phyloP scores from a whole-genome alignment of 78 protist genomes.

The Dictyostelium citrinum region DNA sequence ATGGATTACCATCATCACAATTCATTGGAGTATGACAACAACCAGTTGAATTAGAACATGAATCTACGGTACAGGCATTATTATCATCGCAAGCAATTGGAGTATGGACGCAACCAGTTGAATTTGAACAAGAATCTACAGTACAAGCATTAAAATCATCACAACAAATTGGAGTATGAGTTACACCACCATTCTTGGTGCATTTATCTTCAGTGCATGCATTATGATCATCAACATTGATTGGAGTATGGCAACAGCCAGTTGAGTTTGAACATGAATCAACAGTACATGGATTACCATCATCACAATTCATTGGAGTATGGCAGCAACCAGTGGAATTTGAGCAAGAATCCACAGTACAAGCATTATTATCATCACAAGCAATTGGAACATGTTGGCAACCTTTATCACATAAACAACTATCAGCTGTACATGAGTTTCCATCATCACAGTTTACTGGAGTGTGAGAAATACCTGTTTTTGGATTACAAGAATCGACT shows the following conservation, averaged over 20 bases:
- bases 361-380: background rate
- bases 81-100: background rate
- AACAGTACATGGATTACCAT: background rate
- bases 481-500: background rate
- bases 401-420: conserved; percentile 35
- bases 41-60: background rate
- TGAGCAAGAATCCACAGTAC: conserved; percentile 21
- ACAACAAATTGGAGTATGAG: background rate
- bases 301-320: background rate
- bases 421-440: conserved; percentile 18
- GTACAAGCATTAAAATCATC: conserved; percentile 21
- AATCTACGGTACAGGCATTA: conserved; percentile 30
- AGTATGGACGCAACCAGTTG: background rate
- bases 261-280: conserved; percentile 11
- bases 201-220: conserved; percentile 60
- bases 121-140: background rate
- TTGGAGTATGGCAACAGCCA: background rate
- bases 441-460: conserved; percentile 47
- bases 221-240: conserved; percentile 12
- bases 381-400: conserved; percentile 1
- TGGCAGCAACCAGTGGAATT: background rate
- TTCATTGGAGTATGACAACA: background rate
- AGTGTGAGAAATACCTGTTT: background rate
- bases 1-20: background rate
- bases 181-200: background rate